Percentiles rank a stretch among this genome's conserved stretches.
Conservation (phyloP, 306 rosid species). For the Chamaecrista fasciculata region DNA sequence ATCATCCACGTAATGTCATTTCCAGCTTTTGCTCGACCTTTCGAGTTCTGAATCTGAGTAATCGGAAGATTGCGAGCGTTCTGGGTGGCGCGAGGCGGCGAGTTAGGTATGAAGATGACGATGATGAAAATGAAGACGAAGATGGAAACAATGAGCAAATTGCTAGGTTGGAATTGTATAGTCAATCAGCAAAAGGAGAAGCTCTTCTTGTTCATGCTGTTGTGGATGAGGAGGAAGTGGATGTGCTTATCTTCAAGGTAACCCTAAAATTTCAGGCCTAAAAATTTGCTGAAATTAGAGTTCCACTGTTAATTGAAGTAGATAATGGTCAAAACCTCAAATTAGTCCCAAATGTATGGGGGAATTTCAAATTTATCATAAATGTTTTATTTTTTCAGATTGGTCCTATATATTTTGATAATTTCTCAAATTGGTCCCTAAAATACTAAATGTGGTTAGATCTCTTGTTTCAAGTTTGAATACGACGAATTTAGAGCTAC, state of each 20-base stretch:
- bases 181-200: conserved; percentile 61
- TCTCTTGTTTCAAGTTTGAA: too few species aligned
- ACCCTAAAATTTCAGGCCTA: background rate
- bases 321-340: too few species aligned
- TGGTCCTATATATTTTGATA: too few species aligned
- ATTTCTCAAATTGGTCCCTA: too few species aligned
- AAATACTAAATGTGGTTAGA: too few species aligned
- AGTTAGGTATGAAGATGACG: conserved; percentile 46
- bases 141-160: conserved; percentile 66
- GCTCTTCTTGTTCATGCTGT: conserved; percentile 70
- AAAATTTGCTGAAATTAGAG: conserved; percentile 1
- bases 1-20: background rate
- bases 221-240: conserved; percentile 56
- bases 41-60: conserved; percentile 12
- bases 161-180: conserved; percentile 59
- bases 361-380: too few species aligned
- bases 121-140: conserved; percentile 43
- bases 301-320: too few species aligned
- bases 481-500: too few species aligned
- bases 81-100: conserved; percentile 55
- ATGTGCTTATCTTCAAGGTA: conserved; percentile 90
- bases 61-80: conserved; percentile 13
- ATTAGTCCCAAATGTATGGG: too few species aligned
- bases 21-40: conserved; percentile 9
- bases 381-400: too few species aligned